Evolutionary conservation across 2,329 filamentous ascomycete species (phyloP).

Genomic region (Nannizziopsis barbatae): DNA sequence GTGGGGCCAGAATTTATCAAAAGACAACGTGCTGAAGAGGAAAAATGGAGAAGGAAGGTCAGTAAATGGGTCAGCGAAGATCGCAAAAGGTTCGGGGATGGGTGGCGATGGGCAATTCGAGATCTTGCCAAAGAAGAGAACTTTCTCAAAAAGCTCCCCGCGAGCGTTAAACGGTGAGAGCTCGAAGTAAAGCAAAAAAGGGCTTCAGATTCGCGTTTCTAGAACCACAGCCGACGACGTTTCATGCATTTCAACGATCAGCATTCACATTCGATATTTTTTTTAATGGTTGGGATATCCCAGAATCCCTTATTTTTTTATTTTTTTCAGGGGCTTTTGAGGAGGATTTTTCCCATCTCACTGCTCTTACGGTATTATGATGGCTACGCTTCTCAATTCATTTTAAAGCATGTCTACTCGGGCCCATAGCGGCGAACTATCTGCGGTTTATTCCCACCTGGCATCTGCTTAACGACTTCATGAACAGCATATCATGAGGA

Average conservation of each 20-base stretch:
- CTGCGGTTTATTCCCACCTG: neutral
- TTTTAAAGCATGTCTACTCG: neutral
- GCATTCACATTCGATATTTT: neutral
- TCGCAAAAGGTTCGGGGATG: constrained; percentile 37
- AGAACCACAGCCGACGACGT: neutral
- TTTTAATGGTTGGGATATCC: constrained; percentile 8
- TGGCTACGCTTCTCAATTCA: constrained; percentile 6
- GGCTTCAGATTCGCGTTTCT: neutral
- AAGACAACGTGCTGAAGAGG: constrained; percentile 82
- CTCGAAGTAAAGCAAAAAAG: neutral
- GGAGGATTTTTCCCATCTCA: neutral
- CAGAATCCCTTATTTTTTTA: neutral
- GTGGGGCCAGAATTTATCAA: constrained; percentile 89
- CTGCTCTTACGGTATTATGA: constrained; percentile 2
- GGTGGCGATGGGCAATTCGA: constrained; percentile 66
- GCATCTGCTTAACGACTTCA: constrained; percentile 6
- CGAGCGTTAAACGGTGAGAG: neutral
- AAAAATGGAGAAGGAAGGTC: constrained; percentile 78
- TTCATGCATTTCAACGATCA: constrained; percentile 5
- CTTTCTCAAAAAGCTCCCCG: neutral
- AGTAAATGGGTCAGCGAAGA: constrained; percentile 66
- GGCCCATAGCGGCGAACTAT: neutral
- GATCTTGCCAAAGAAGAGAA: constrained; percentile 30
- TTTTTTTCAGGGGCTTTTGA: neutral
- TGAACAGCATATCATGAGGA: constrained; percentile 6